phyloP scores from a whole-genome alignment of 768 basidiomycete genomes.

The Strobilomyces confusus region DNA sequence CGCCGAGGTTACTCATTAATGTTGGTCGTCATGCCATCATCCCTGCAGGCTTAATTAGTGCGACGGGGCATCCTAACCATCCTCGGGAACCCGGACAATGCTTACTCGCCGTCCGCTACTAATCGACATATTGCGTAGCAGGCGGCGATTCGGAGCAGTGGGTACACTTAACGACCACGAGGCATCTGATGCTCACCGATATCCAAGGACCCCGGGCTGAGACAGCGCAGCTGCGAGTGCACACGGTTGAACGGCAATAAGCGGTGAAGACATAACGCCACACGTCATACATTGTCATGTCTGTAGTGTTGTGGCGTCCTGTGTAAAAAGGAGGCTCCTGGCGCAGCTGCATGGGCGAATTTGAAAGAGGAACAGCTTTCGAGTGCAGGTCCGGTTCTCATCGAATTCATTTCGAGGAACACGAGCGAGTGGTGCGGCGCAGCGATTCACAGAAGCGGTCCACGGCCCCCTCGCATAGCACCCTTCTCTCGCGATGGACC shows the following conservation, averaged over 20 bases:
- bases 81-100: background rate
- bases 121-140: background rate
- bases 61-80: background rate
- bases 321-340: background rate
- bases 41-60: background rate
- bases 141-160: background rate
- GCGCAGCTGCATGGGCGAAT: background rate
- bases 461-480: background rate
- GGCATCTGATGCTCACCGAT: background rate
- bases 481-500: background rate
- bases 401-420: background rate
- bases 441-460: background rate
- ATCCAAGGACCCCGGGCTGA: background rate
- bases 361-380: background rate
- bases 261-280: background rate
- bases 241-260: background rate
- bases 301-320: background rate
- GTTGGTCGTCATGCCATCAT: background rate
- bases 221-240: background rate
- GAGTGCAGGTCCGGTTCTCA: background rate
- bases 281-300: background rate
- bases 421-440: conserved; percentile 1
- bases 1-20: background rate
- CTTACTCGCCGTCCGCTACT: background rate
- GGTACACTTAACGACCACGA: background rate